These are phyloP conservation scores for Amaranthus palmeri DNA, from an alignment of 148 eudicot genomes.

Conservation along the genomic window DNA sequence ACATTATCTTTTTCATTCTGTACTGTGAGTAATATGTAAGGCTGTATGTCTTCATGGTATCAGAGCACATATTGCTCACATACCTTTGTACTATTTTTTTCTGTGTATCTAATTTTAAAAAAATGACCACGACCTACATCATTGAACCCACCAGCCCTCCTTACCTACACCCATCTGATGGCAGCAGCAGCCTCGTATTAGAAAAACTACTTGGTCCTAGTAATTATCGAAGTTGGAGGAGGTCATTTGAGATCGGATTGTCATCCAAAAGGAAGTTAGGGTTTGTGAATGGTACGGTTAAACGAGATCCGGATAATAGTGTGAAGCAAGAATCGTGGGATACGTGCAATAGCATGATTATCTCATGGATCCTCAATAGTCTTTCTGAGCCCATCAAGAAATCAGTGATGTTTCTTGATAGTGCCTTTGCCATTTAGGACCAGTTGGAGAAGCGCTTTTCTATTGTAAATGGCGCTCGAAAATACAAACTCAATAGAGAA, in stretches of 20 bases:
- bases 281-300: not conserved
- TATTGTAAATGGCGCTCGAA: not conserved
- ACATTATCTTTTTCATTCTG: no score
- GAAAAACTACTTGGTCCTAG: not conserved
- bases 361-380: not conserved
- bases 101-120: no score
- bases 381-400: not conserved
- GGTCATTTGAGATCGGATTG: not conserved
- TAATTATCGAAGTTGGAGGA: not conserved
- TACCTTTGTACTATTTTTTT: no score
- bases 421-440: no score
- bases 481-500: not conserved
- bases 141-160: not conserved
- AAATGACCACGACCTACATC: not conserved
- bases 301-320: not conserved
- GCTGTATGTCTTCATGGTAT: no score
- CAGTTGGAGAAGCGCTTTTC: not conserved
- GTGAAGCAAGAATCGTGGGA: not conserved
- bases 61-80: no score
- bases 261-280: not conserved
- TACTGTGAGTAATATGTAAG: no score
- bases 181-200: not conserved
- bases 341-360: not conserved
- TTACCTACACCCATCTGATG: not conserved
- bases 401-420: no score